Conservation (phyloP, 2,329 filamentous ascomycete species). For the Aspergillus japonicus region DNA sequence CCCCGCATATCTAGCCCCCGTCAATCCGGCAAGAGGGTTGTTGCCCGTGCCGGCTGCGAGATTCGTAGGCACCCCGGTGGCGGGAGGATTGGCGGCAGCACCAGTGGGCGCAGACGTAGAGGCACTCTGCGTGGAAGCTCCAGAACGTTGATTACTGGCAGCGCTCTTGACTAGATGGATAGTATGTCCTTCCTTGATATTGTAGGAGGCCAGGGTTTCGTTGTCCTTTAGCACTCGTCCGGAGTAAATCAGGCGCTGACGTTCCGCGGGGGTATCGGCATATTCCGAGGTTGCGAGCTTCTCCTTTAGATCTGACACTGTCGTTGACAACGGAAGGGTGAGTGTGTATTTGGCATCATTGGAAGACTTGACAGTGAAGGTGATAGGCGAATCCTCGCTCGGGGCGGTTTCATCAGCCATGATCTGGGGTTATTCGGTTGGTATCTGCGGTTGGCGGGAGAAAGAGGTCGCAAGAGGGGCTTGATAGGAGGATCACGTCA, state of each 20-base stretch:
- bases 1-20: constrained; percentile 89
- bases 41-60: constrained; percentile 61
- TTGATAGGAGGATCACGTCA: constrained; percentile 12
- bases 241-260: constrained; percentile 95
- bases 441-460: constrained; percentile 2
- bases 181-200: constrained; percentile 94
- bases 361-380: constrained; percentile 98
- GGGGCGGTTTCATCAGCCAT: constrained; percentile 44
- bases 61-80: constrained; percentile 48
- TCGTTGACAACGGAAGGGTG: constrained; percentile 73
- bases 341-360: constrained; percentile 80
- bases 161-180: constrained; percentile 96
- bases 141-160: constrained; percentile 72
- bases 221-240: constrained; percentile 95
- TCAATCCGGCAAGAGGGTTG: constrained; percentile 85
- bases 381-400: constrained; percentile 71
- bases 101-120: constrained; percentile 37
- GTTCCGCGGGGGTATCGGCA: constrained; percentile 81
- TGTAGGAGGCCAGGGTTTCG: constrained; percentile 80
- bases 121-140: constrained; percentile 52
- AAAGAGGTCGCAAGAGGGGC: constrained; percentile 9
- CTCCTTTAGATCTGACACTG: constrained; percentile 81
- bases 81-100: constrained; percentile 29
- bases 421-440: constrained; percentile 17
- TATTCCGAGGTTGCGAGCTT: constrained; percentile 79